Evolutionary conservation across 2,329 filamentous ascomycete genomes (phyloP).

Genomic region (Epichloe sp.): DNA sequence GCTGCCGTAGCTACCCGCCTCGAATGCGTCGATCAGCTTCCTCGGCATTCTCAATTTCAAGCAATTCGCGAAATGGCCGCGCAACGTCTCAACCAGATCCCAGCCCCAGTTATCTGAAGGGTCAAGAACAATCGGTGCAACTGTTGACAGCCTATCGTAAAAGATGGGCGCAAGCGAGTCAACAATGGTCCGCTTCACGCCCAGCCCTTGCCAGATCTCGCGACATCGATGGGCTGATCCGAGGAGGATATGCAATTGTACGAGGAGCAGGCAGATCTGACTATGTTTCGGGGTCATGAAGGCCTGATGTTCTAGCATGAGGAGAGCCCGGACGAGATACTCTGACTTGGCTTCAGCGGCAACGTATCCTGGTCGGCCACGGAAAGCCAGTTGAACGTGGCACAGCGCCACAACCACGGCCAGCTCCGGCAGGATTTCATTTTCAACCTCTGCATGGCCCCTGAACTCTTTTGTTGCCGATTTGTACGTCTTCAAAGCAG

Average conservation of each 20-base stretch:
- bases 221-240: constrained; percentile 35
- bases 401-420: constrained; percentile 23
- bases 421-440: constrained; percentile 19
- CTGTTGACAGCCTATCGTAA: constrained; percentile 39
- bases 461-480: constrained; percentile 2
- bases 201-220: constrained; percentile 36
- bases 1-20: constrained; percentile 36
- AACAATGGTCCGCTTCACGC: constrained; percentile 44
- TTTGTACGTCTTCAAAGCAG: constrained; percentile 11
- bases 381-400: constrained; percentile 18
- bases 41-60: constrained; percentile 32
- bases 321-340: constrained; percentile 33
- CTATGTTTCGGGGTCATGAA: constrained; percentile 31
- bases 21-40: constrained; percentile 32
- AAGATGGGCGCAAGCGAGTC: constrained; percentile 42
- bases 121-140: constrained; percentile 30
- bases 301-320: constrained; percentile 37
- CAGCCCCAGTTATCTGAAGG: constrained; percentile 19
- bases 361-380: constrained; percentile 1
- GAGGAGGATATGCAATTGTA: constrained; percentile 37
- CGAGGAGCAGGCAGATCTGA: constrained; percentile 34
- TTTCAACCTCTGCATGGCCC: constrained; percentile 1
- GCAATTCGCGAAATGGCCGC: constrained; percentile 32
- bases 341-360: constrained; percentile 11
- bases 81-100: constrained; percentile 28